phyloP scores from a whole-genome alignment of 192 early-diverging fungal genomes.

The Coemansia sp. region DNA sequence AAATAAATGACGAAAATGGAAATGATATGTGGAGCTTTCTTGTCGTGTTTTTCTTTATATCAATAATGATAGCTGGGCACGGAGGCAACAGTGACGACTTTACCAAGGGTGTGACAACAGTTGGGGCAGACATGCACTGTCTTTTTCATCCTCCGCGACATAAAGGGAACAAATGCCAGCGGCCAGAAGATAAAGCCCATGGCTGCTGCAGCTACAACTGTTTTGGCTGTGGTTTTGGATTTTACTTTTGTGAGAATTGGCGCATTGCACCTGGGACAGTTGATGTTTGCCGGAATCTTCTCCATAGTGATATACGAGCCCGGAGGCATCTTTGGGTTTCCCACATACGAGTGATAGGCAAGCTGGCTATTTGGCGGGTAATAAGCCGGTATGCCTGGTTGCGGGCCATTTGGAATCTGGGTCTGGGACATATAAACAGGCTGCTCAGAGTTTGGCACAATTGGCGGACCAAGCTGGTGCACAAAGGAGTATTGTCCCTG shows the following conservation, averaged over 20 bases:
- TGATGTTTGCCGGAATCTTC: not conserved
- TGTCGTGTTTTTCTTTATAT: not conserved
- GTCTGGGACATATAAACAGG: not conserved
- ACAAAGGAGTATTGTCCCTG: not conserved
- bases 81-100: constrained; percentile 11
- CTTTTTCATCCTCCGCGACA: constrained; percentile 10
- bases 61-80: not conserved
- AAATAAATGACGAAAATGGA: not conserved
- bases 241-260: constrained; percentile 10
- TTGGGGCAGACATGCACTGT: constrained; percentile 4
- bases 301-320: constrained; percentile 8
- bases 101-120: constrained; percentile 5
- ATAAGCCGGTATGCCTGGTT: not conserved
- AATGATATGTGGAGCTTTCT: not conserved
- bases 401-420: not conserved
- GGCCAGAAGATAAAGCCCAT: constrained; percentile 9
- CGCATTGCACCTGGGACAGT: constrained; percentile 8
- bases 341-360: not conserved
- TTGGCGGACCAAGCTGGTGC: not conserved
- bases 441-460: not conserved
- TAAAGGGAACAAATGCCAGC: constrained; percentile 7
- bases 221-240: constrained; percentile 2
- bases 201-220: constrained; percentile 8
- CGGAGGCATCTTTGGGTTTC: not conserved
- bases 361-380: not conserved